These are phyloP conservation scores for Glycyrrhiza uralensis DNA, from an alignment of 306 rosid species.

Conservation along the genomic window DNA sequence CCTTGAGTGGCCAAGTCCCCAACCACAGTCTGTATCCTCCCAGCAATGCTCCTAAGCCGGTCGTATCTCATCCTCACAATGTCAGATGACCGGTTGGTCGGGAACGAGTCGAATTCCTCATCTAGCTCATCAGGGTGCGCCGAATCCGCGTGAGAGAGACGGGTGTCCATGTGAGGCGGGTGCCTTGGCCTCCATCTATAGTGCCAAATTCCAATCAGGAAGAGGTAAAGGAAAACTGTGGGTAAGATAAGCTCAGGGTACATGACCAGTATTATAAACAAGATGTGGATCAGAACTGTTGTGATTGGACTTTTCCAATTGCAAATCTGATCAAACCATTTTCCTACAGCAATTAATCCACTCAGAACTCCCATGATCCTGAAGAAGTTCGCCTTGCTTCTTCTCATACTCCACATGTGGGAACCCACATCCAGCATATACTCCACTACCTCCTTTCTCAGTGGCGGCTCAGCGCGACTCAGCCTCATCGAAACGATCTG, in stretches of 20 bases:
- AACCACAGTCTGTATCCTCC: slow-evolving; percentile 93
- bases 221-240: slow-evolving; percentile 89
- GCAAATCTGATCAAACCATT: slow-evolving; percentile 98
- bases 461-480: slow-evolving; percentile 89
- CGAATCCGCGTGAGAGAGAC: slow-evolving; percentile 84
- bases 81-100: slow-evolving; percentile 69
- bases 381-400: slow-evolving; percentile 96
- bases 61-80: slow-evolving; percentile 90
- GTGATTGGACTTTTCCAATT: slow-evolving; percentile 93
- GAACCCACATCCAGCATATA: slow-evolving; percentile 96
- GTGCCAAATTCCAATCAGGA: slow-evolving; percentile 94
- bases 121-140: slow-evolving; percentile 90
- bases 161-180: slow-evolving; percentile 99
- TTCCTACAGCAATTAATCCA: slow-evolving; percentile 86
- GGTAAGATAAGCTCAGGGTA: slow-evolving; percentile 95
- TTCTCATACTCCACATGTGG: slow-evolving; percentile 98
- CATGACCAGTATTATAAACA: slow-evolving; percentile 88
- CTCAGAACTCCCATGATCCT: slow-evolving; percentile 86
- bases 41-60: slow-evolving; percentile 88
- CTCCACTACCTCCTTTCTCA: slow-evolving; percentile 89
- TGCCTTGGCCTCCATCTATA: slow-evolving; percentile 97
- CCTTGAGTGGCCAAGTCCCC: slow-evolving; percentile 98
- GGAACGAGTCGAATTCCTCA: slow-evolving; percentile 92
- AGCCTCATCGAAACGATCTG: slow-evolving; percentile 81
- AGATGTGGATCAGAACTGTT: slow-evolving; percentile 75